phyloP scores from a whole-genome alignment of 768 basidiomycete genomes.

The Nidularia pulvinata region DNA sequence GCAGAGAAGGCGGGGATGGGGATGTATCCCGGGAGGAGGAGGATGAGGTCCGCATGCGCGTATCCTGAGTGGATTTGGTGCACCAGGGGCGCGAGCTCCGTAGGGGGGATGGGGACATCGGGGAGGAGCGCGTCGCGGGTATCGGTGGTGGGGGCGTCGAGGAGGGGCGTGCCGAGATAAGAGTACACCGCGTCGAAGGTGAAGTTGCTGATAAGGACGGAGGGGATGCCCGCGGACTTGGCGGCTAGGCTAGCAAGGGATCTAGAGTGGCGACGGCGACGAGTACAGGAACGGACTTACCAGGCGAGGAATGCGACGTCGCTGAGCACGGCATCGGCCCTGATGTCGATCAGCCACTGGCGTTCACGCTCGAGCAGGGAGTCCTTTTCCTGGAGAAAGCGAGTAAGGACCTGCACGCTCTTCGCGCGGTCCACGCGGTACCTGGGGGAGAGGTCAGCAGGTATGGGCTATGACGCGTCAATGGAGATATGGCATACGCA shows the following conservation, averaged over 20 bases:
- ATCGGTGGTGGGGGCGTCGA: slow-evolving; percentile 26
- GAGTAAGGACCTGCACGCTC: slow-evolving; percentile 61
- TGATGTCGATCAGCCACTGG: slow-evolving; percentile 51
- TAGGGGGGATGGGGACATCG: slow-evolving; percentile 54
- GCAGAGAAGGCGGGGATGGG: slow-evolving; percentile 73
- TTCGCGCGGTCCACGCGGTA: slow-evolving; percentile 74
- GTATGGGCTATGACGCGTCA: not conserved
- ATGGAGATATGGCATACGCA: slow-evolving; percentile 45
- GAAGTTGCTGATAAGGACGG: slow-evolving; percentile 78
- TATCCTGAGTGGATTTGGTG: slow-evolving; percentile 66
- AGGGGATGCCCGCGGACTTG: slow-evolving; percentile 61
- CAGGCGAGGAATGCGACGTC: slow-evolving; percentile 82
- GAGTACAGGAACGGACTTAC: slow-evolving; percentile 31
- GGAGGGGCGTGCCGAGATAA: slow-evolving; percentile 60
- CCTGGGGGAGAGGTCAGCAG: slow-evolving; percentile 25
- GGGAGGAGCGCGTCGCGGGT: slow-evolving; percentile 28
- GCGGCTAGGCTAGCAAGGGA: slow-evolving; percentile 59
- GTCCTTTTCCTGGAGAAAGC: slow-evolving; percentile 58
- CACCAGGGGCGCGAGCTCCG: slow-evolving; percentile 57
- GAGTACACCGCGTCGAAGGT: slow-evolving; percentile 86
- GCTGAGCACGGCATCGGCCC: slow-evolving; percentile 63
- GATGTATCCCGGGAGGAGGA: slow-evolving; percentile 71
- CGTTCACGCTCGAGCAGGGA: slow-evolving; percentile 51
- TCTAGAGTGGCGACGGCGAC: not conserved
- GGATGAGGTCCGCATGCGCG: slow-evolving; percentile 66